phyloP scores from a whole-genome alignment of 1,284 basidiomycete genomes.

The Cutaneotrichosporon dermatis region DNA sequence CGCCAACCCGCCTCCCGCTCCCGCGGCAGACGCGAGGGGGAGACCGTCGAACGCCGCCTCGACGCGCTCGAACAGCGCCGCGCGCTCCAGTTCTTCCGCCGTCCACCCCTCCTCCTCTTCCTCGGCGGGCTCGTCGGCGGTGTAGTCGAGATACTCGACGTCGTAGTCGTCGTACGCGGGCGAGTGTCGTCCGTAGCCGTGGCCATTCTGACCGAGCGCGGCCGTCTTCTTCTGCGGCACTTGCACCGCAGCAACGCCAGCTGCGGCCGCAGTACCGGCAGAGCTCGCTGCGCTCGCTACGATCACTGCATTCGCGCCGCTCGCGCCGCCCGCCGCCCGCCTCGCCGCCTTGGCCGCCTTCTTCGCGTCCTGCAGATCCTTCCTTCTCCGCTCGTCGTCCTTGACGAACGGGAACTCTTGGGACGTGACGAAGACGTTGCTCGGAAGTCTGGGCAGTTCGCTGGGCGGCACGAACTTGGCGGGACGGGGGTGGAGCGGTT shows the following conservation, averaged over 20 bases:
- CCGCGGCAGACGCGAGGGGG: not conserved
- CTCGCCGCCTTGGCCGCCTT: not conserved
- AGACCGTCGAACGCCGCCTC: constrained; percentile 18
- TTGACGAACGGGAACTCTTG: constrained; percentile 23
- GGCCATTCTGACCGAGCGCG: too few relatives aligned
- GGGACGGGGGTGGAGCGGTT: not conserved
- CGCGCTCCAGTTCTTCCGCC: not conserved
- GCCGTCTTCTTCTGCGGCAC: too few relatives aligned
- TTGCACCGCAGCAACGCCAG: too few relatives aligned
- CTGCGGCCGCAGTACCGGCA: too few relatives aligned
- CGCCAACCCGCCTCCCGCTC: not conserved
- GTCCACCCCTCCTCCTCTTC: not conserved
- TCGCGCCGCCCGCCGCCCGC: not conserved
- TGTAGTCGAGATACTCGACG: too few relatives aligned
- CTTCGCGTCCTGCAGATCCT: constrained; percentile 1
- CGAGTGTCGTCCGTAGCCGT: too few relatives aligned
- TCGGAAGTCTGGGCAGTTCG: constrained; percentile 27
- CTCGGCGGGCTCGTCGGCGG: too few relatives aligned
- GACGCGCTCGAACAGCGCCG: not conserved
- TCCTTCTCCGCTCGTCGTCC: constrained; percentile 10
- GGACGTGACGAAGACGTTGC: constrained; percentile 40
- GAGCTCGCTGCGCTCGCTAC: too few relatives aligned
- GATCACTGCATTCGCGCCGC: too few relatives aligned
- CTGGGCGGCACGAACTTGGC: constrained; percentile 27
- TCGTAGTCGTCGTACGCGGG: too few relatives aligned